phyloP scores from a whole-genome alignment of 306 rosid species.

The Vigna nakashimae region DNA sequence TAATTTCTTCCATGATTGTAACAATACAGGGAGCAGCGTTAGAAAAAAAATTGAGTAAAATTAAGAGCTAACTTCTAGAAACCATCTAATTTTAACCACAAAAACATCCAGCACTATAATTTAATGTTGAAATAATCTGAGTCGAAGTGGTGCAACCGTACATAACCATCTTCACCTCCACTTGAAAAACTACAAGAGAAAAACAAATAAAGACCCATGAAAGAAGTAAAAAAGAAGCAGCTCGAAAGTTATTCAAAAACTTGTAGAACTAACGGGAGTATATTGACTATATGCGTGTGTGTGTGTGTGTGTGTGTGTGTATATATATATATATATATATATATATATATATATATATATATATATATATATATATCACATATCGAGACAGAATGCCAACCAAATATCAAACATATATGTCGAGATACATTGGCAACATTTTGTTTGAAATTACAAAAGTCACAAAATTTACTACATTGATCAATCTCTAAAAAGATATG shows the following conservation, averaged over 20 bases:
- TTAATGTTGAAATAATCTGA: conserved; percentile 87
- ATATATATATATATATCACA: too few relatives aligned
- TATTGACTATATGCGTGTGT: too few relatives aligned
- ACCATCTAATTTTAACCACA: conserved; percentile 1
- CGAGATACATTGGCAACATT: too few relatives aligned
- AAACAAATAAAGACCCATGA: not conserved
- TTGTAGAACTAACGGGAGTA: too few relatives aligned
- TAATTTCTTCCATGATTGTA: not conserved
- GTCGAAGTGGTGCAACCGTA: conserved; percentile 91
- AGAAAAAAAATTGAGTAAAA: not conserved
- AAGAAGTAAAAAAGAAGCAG: not conserved
- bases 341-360: too few relatives aligned
- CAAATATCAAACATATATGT: too few relatives aligned
- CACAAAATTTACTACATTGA: too few relatives aligned
- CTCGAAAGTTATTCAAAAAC: not conserved
- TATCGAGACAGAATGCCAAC: too few relatives aligned
- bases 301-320: too few relatives aligned
- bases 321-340: too few relatives aligned
- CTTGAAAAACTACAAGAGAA: conserved; percentile 75
- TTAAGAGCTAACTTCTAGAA: conserved; percentile 29
- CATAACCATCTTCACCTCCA: conserved; percentile 96
- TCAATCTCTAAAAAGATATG: too few relatives aligned
- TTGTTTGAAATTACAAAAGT: too few relatives aligned
- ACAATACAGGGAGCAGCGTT: not conserved
- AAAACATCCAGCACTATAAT: conserved; percentile 54